Conservation (phyloP, 2,329 filamentous ascomycete species). For the Ploettnerulaceae sp. region DNA sequence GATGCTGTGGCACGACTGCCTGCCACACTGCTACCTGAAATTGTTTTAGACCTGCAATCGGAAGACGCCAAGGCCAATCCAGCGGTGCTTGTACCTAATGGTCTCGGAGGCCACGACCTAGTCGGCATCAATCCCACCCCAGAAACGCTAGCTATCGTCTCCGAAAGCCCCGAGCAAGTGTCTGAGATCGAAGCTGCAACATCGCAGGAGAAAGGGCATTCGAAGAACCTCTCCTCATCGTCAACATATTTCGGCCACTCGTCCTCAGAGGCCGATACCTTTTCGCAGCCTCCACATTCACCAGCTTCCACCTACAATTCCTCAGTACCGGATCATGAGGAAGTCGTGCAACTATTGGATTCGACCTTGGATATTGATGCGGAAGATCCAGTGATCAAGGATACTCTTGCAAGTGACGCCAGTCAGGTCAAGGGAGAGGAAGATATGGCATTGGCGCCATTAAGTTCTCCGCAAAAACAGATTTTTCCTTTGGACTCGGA, state of each 20-base stretch:
- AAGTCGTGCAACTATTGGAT: not conserved
- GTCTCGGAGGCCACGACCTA: conserved; percentile 8
- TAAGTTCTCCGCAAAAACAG: no score
- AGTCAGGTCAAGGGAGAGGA: no score
- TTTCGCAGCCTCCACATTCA: not conserved
- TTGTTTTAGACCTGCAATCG: not conserved
- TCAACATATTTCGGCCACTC: not conserved
- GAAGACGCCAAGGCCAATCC: not conserved
- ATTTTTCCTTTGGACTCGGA: no score
- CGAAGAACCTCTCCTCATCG: not conserved
- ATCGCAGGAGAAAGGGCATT: not conserved
- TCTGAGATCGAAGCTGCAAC: not conserved
- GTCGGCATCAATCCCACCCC: no score
- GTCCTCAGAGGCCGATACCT: not conserved
- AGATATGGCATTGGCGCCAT: no score
- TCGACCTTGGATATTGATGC: not conserved
- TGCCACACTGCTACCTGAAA: not conserved
- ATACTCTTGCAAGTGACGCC: no score
- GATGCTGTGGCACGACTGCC: not conserved
- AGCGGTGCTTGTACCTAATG: conserved; percentile 4
- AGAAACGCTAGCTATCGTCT: no score
- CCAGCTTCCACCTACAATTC: not conserved
- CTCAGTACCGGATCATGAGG: not conserved
- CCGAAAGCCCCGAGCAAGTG: not conserved
- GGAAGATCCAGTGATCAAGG: no score